Base-by-base conservation (phyloP, 1,139 yeast species). In the Eremothecium cymbalariae region DNA sequence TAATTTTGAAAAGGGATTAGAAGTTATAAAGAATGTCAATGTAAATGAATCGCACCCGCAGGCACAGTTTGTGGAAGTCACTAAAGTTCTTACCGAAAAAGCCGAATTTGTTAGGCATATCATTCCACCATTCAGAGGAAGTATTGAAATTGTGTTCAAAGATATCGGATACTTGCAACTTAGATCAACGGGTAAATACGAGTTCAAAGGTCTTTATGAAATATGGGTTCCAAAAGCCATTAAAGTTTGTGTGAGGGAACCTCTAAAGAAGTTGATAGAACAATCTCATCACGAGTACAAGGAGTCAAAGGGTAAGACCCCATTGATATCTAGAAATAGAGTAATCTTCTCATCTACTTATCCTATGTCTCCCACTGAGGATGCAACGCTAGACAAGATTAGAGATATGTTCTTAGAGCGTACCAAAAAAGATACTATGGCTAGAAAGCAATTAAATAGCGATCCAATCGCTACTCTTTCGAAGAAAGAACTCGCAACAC, bases 71-170 rank as follows among this genome's bases (percentile, higher is more conserved):
- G 62, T 71, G 36, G 59, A 62, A 35, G 53, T 65, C 1, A 44
- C 32, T 30, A 48, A 53, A n/a, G 49, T 47, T 7, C 48, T 51
- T 12, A 59, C 58, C 37, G 59, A 67, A 1, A 49, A 53, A 11
- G 47, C 55, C 2, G 46, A 54, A 3, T 51, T 68, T 44, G 63
- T 55, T 2, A 59, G 74, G 36, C 74, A 63, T 41, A 62, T 70
- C 2, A 61, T 79, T 4, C 86, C 88, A 0, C 82, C 83, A n/a
- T 78, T 78, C 45, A 62, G 60, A 34, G 93, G 88, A 0, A 61
- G 74, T 2, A 63, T 80, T 13, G 90, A 82, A 46, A 50, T 84
- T 18, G 83, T 83, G 0, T 49, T 85, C 9, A 73, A 77, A 32
- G 80, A 80, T 36, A 52, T 80, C 11, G 95, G 95, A 0, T 74